Evolutionary conservation across 306 rosid genomes (phyloP), one percentile per base, ranked within the genome.

Genomic region (barrel medic (Medicago truncatula)): DNA sequence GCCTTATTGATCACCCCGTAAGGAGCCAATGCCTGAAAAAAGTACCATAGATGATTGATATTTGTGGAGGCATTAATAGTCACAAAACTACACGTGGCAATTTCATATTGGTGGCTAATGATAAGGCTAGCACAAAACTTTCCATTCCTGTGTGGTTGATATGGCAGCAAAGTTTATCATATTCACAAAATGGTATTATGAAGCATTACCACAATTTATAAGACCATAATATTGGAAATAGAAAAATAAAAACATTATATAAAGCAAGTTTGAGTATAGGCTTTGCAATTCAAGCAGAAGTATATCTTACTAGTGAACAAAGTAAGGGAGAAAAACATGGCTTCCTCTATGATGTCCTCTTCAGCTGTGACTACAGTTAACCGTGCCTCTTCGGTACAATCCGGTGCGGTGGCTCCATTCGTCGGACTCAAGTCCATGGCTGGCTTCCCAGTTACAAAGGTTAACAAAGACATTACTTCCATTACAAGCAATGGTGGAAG

Each of bases 401-500:
- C 87, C 7, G 83, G 47, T 85, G 57, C 84, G 86, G 92, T 79
- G 10, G 91, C 93, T 28, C 93, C 96, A 12, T 90, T 85, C 85
- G 78, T 72, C 49, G 97, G 96, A 36, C 93, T 89, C 43, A 93
- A 91, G 59, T 88, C 96, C 2, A 11, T 67, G 41, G 70, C 88
- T 2, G 80, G 86, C 28, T 87, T 90, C 82, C 92, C 88, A 0
- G 81, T 76, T 58, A 84, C 79, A 50, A 91, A 88, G 87, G 47
- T 46, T 82, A 85, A 76, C 89, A 82, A 34, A 41, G 95, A 93
- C 85, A 83, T 89, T 39, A 86, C 92, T 73, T 74, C 97, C 60
- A 20, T 85, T 2, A 78, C 91, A 20, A 86, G 57, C 91, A 93
- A 93, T 11, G 91, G 98, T 21, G 89, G 89, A 68, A 88, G 89